Evolutionary conservation across 768 basidiomycete genomes (phyloP).

Genomic region (Dendrothele bispora): DNA sequence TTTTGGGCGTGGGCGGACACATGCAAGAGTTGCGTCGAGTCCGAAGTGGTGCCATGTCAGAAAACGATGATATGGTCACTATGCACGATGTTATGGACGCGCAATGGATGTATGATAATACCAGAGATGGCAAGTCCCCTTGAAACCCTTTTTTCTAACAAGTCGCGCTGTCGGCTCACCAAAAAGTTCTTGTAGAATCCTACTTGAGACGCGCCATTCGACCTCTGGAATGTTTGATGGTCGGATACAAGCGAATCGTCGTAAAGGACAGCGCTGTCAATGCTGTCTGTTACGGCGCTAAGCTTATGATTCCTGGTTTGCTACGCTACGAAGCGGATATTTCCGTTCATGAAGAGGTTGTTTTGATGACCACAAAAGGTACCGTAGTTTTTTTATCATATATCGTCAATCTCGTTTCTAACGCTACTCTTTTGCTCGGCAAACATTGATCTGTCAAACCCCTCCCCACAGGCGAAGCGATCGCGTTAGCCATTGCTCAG

Average conservation of each 20-base stretch:
- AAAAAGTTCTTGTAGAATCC: too few relatives aligned
- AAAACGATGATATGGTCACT: slow-evolving; percentile 97
- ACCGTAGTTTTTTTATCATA: too few relatives aligned
- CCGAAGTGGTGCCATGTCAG: slow-evolving; percentile 92
- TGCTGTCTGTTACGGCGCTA: slow-evolving; percentile 98
- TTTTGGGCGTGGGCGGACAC: slow-evolving; percentile 98
- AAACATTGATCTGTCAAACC: slow-evolving; percentile 7
- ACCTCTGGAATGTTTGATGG: slow-evolving; percentile 90
- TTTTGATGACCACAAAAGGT: slow-evolving; percentile 99
- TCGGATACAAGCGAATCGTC: slow-evolving; percentile 97
- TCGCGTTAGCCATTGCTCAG: slow-evolving; percentile 91
- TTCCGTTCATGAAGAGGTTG: slow-evolving; percentile 91
- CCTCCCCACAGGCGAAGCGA: slow-evolving; percentile 70
- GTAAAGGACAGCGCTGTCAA: slow-evolving; percentile 99
- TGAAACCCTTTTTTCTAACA: background rate
- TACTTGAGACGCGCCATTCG: slow-evolving; percentile 94
- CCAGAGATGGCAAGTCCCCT: slow-evolving; percentile 79
- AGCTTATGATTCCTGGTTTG: slow-evolving; percentile 98
- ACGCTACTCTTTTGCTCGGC: too few relatives aligned
- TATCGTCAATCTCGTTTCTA: background rate
- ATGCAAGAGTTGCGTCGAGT: slow-evolving; percentile 99
- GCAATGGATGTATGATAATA: slow-evolving; percentile 98
- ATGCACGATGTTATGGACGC: slow-evolving; percentile 99
- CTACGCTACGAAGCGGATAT: slow-evolving; percentile 96
- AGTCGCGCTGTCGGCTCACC: background rate